phyloP scores from a whole-genome alignment of 1,284 basidiomycete species.

The Apiotrichum sp. region DNA sequence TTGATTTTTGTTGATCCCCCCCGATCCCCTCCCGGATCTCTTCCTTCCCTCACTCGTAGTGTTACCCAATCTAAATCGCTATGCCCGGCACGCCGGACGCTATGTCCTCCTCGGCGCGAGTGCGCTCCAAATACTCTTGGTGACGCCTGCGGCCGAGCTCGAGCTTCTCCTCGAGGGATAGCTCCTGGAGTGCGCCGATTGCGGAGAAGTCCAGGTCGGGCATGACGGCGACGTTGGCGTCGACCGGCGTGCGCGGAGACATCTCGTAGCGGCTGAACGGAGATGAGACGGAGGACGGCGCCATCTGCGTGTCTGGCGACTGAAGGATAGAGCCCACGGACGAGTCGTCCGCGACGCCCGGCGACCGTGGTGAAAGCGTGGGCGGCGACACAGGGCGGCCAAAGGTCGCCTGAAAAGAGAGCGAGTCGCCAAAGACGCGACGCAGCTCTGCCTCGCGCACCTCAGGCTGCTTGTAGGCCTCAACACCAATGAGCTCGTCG shows the following conservation, averaged over 20 bases:
- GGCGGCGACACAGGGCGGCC: constrained; percentile 2
- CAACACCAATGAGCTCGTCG: constrained; percentile 20
- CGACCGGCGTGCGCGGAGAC: constrained; percentile 8
- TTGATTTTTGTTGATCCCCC: too few species aligned
- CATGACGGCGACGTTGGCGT: not conserved
- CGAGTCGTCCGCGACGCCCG: not conserved
- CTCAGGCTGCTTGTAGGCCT: not conserved
- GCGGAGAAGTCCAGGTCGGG: constrained; percentile 13
- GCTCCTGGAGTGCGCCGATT: constrained; percentile 15
- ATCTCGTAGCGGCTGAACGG: constrained; percentile 4
- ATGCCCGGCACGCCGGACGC: not conserved
- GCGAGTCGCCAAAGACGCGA: constrained; percentile 9
- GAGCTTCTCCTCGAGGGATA: constrained; percentile 32
- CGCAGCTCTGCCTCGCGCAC: constrained; percentile 14
- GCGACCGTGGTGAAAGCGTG: not conserved
- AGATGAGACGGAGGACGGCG: constrained; percentile 1
- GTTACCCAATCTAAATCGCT: not conserved
- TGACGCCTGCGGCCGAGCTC: constrained; percentile 34
- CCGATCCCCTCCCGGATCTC: too few species aligned
- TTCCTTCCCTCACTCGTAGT: too few species aligned
- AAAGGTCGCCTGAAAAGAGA: not conserved
- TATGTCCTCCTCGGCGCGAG: constrained; percentile 7
- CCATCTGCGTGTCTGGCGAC: too few species aligned
- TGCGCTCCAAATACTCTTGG: constrained; percentile 31
- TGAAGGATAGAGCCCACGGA: not conserved